Evolutionary conservation across 1,284 basidiomycete genomes (phyloP), one percentile per base, ranked within the genome.

Genomic region (Mycena sp.): DNA sequence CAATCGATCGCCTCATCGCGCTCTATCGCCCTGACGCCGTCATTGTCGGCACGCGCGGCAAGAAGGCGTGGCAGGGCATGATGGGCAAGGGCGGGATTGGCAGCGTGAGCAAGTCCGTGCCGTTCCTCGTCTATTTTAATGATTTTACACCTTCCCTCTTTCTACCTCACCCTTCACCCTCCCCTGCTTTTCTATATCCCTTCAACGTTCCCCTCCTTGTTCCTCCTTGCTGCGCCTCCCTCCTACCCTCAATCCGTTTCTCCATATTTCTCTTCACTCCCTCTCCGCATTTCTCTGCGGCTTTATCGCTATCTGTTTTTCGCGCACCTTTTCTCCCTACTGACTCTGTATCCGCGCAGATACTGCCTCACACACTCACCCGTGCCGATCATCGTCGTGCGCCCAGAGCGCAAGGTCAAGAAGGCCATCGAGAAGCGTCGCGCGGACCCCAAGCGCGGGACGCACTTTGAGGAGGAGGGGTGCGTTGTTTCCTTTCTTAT

Each of bases 21-120:
- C 87, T 99, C 38, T 99, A 99, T 73, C 89, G 96, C 46, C 97
- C 97, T 2, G 96, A 99, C 76, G 94, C 93, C 1, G 84, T 99
- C 57, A 90, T 98, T 16, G 96, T 99, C 25, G 97, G 97, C 14
- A 97, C 95, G 16, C 86, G 93, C 32, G 96, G 95, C 0, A 83
- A 87, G 78, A 87, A 78, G 9, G 74, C 76, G 35, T 66, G 64
- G 64, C 64, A 67, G 58, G 72, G 73, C 4, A 74, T 86, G 85
- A 88, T 63, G 81, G 80, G 65, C 72, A 82, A 81, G 61, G 79
- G 80, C 38, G 83, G 89, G 37, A 83, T 91, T 67, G 86, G 89
- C 32, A 88, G 88, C 65, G 86, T 92, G 6, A 85, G 84, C 72
- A 87, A 87, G 83, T 88, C 71, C 51, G 79, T 73, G 56, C 45